These are phyloP conservation scores for Aureobasidium pullulans DNA, from an alignment of 2,329 filamentous ascomycete genomes.

Conservation along the genomic window DNA sequence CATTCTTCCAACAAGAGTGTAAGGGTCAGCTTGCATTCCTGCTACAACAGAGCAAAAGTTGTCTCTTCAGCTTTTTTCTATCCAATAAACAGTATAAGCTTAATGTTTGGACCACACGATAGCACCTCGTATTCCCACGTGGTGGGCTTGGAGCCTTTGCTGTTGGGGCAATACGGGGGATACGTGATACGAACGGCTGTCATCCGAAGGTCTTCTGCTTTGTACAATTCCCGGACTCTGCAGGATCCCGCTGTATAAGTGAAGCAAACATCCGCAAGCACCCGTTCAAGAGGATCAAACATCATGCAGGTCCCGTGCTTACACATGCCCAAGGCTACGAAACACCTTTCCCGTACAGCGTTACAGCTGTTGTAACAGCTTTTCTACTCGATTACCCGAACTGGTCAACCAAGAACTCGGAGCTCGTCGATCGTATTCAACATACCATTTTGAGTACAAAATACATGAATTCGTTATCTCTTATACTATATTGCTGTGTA, in stretches of 20 bases:
- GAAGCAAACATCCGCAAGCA: background rate
- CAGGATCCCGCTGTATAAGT: background rate
- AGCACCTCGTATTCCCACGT: constrained; percentile 8
- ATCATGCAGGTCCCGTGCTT: background rate
- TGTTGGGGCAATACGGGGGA: background rate
- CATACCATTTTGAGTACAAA: background rate
- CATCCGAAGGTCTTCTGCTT: background rate
- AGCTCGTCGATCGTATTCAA: background rate
- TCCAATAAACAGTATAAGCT: constrained; percentile 5
- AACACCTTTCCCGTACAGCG: background rate
- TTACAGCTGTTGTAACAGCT: constrained; percentile 2
- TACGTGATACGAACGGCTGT: constrained; percentile 7
- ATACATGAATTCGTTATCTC: background rate
- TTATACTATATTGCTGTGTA: background rate
- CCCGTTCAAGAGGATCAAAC: background rate
- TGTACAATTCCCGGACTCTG: background rate
- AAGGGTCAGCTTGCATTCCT: background rate
- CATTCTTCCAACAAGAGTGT: no score
- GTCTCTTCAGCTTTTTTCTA: background rate
- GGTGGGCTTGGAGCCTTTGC: background rate
- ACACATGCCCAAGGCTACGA: background rate
- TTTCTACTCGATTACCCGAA: background rate
- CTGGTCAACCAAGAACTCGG: background rate
- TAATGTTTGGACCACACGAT: constrained; percentile 7
- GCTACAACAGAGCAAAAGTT: no score